Conservation (phyloP, 108 stramenopile species). For the Cylindrotheca fusiformis region DNA sequence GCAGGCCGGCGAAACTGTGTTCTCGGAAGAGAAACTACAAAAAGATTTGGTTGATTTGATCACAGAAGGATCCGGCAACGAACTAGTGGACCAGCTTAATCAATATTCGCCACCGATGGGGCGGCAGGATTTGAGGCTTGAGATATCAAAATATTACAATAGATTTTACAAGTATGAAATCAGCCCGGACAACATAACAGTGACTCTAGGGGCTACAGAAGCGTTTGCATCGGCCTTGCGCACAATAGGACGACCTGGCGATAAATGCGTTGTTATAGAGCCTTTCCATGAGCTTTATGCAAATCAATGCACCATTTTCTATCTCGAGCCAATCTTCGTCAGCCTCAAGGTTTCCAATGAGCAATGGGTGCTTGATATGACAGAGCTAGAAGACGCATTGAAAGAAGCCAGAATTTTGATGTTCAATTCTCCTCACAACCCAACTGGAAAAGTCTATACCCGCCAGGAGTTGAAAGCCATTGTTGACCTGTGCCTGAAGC, state of each 20-base stretch:
- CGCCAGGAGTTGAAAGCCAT: slow-evolving; percentile 69
- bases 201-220: slow-evolving; percentile 72
- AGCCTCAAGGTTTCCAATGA: slow-evolving; percentile 22
- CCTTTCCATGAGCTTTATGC: slow-evolving; percentile 79
- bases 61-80: neutral
- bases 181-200: slow-evolving; percentile 48
- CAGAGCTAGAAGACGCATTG: slow-evolving; percentile 53
- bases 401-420: slow-evolving; percentile 59
- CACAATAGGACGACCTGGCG: slow-evolving; percentile 59
- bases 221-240: slow-evolving; percentile 63
- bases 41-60: slow-evolving; percentile 14
- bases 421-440: slow-evolving; percentile 95
- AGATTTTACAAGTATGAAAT: slow-evolving; percentile 54
- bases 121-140: slow-evolving; percentile 43
- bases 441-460: slow-evolving; percentile 90
- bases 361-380: slow-evolving; percentile 49
- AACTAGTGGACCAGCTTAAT: slow-evolving; percentile 49
- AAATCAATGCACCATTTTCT: slow-evolving; percentile 61
- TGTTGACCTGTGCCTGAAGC: slow-evolving; percentile 46
- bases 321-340: slow-evolving; percentile 55
- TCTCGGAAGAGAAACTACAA: neutral
- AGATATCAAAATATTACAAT: slow-evolving; percentile 52
- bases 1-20: slow-evolving; percentile 9
- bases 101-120: slow-evolving; percentile 78
- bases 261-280: slow-evolving; percentile 69